A percentile compares a stretch with the other conserved stretches of the same genome.
Conservation (phyloP, 495 filamentous ascomycete species). For the Aspergillus conjunctus region DNA sequence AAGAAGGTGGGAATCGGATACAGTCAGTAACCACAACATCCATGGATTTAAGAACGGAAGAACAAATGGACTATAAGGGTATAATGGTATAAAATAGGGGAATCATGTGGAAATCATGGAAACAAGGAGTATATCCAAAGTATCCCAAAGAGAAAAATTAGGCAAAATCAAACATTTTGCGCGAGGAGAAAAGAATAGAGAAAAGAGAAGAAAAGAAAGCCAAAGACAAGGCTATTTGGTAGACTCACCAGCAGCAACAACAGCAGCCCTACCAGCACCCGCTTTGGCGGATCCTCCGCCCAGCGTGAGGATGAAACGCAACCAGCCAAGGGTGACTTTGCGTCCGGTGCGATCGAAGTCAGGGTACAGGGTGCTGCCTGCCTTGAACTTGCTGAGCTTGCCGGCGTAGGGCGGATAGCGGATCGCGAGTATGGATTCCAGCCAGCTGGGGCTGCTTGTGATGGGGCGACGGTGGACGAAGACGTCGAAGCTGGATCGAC, state of each 20-base stretch:
- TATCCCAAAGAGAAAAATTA: not conserved
- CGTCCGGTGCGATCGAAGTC: conserved; percentile 82
- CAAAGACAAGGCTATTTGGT: conserved; percentile 4
- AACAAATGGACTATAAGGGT: not conserved
- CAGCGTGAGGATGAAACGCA: conserved; percentile 48
- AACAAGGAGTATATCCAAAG: not conserved
- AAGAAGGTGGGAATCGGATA: not conserved
- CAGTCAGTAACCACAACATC: not conserved
- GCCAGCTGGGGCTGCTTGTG: conserved; percentile 76
- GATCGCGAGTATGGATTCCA: conserved; percentile 71
- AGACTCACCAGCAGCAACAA: conserved; percentile 52
- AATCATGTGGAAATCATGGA: not conserved
- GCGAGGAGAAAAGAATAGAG: not conserved
- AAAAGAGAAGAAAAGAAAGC: not conserved
- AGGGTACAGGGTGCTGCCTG: conserved; percentile 61
- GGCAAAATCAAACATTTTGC: not conserved
- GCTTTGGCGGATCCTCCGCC: conserved; percentile 47
- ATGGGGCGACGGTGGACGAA: conserved; percentile 80
- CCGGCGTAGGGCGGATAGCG: conserved; percentile 79
- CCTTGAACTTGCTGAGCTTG: conserved; percentile 60
- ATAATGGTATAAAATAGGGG: not conserved
- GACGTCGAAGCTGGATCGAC: conserved; percentile 78
- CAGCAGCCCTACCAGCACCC: conserved; percentile 42
- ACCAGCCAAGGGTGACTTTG: conserved; percentile 51
- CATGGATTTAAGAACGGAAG: conserved; percentile 2